Conservation (phyloP, 257 asterid genomes). For the Solanum pimpinellifolium region DNA sequence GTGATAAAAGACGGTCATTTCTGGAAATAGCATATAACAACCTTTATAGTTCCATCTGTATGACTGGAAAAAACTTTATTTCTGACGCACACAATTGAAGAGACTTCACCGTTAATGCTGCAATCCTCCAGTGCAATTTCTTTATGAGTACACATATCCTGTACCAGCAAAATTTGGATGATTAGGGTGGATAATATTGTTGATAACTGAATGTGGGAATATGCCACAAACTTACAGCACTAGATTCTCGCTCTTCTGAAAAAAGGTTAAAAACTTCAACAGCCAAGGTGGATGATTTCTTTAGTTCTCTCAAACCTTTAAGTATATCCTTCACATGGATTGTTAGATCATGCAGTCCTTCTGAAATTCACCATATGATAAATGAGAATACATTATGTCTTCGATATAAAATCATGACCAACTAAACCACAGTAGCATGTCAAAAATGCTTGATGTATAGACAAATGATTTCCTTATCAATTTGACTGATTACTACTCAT, state of each 20-base stretch:
- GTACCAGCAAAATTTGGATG: conserved; percentile 3
- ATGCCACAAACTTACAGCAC: conserved; percentile 36
- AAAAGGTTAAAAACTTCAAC: conserved; percentile 55
- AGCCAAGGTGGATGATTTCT: conserved; percentile 54
- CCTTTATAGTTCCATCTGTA: conserved; percentile 78
- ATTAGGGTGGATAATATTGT: background rate
- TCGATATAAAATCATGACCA: background rate
- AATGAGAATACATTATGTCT: background rate
- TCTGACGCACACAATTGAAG: conserved; percentile 39
- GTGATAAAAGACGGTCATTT: background rate
- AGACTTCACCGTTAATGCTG: conserved; percentile 58
- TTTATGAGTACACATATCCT: conserved; percentile 74
- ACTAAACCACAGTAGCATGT: background rate
- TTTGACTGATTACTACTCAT: background rate
- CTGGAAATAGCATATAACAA: background rate
- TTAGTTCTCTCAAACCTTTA: conserved; percentile 67
- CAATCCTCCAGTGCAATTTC: conserved; percentile 56
- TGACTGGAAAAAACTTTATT: conserved; percentile 66
- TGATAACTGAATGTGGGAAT: background rate
- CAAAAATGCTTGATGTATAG: background rate
- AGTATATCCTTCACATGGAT: conserved; percentile 54
- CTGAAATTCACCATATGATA: conserved; percentile 25
- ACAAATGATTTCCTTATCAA: background rate
- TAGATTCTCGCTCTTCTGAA: conserved; percentile 63
- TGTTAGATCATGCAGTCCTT: conserved; percentile 52